Percentiles rank a stretch among this genome's conserved stretches.
Conservation (phyloP, 2,329 filamentous ascomycete genomes). For the Magnaporthales sp. region DNA sequence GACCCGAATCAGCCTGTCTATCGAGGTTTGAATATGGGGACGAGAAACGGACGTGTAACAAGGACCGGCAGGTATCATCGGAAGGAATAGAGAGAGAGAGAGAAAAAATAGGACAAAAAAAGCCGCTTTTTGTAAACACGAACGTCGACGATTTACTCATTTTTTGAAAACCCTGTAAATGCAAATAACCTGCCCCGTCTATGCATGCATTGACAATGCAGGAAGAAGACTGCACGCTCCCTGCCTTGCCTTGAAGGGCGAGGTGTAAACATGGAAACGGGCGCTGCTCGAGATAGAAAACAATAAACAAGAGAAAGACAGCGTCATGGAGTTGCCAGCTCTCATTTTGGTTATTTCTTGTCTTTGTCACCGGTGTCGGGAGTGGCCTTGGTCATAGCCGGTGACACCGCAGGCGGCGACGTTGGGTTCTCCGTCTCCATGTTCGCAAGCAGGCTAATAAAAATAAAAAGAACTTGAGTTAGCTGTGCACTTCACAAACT, state of each 20-base stretch:
- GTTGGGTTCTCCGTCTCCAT: conserved; percentile 55
- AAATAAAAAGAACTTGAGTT: background rate
- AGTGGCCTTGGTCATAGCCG: conserved; percentile 53
- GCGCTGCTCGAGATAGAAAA: conserved; percentile 14
- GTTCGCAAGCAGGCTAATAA: conserved; percentile 47
- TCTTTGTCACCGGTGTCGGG: conserved; percentile 33
- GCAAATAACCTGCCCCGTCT: conserved; percentile 41
- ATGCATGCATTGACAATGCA: conserved; percentile 24
- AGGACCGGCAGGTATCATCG: background rate
- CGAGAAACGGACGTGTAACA: conserved; percentile 1
- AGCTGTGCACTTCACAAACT: background rate
- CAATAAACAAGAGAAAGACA: conserved; percentile 19
- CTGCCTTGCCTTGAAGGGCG: background rate
- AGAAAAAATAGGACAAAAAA: conserved; percentile 4
- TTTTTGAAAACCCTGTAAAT: conserved; percentile 38
- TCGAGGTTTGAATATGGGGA: background rate
- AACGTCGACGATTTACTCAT: background rate
- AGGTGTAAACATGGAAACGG: conserved; percentile 5
- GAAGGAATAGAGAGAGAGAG: conserved; percentile 4
- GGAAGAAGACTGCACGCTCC: background rate
- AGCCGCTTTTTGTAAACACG: background rate
- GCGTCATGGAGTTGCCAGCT: background rate
- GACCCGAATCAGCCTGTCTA: background rate
- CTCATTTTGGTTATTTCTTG: background rate
- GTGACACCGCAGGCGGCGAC: conserved; percentile 63